These are phyloP conservation scores for Cucurbita ficifolia DNA, from an alignment of 306 rosid species.

Conservation along the genomic window DNA sequence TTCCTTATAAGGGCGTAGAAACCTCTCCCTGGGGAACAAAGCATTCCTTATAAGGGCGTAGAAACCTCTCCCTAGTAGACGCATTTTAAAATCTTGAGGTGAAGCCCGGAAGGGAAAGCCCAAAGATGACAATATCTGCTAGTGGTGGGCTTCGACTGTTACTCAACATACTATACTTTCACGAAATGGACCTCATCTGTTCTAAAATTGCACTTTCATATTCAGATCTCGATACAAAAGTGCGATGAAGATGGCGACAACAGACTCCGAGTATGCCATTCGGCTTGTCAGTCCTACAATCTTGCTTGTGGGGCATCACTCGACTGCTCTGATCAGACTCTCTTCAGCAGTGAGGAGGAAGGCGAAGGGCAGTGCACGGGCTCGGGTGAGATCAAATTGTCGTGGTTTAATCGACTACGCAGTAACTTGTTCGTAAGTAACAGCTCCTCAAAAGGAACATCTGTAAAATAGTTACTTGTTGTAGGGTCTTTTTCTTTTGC, in stretches of 20 bases:
- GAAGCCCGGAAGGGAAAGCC: too few relatives aligned
- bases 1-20: too few relatives aligned
- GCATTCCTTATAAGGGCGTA: too few relatives aligned
- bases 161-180: background rate
- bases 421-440: conserved; percentile 39
- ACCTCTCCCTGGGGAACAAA: too few relatives aligned
- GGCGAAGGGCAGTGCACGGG: conserved; percentile 87
- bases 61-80: too few relatives aligned
- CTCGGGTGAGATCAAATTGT: conserved; percentile 49
- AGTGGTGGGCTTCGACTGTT: too few relatives aligned
- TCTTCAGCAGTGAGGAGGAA: conserved; percentile 66
- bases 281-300: conserved; percentile 85
- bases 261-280: conserved; percentile 84
- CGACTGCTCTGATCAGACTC: conserved; percentile 90
- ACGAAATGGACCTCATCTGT: background rate
- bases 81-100: too few relatives aligned
- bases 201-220: background rate
- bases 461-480: conserved; percentile 34
- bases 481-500: conserved; percentile 5
- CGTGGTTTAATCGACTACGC: conserved; percentile 49
- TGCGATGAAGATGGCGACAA: conserved; percentile 86
- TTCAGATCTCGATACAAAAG: conserved; percentile 87
- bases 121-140: too few relatives aligned
- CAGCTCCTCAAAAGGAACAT: conserved; percentile 36
- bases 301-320: conserved; percentile 91